Conservation (phyloP, 1,284 basidiomycete genomes). For the Phellopilus nigrolimitatus region DNA sequence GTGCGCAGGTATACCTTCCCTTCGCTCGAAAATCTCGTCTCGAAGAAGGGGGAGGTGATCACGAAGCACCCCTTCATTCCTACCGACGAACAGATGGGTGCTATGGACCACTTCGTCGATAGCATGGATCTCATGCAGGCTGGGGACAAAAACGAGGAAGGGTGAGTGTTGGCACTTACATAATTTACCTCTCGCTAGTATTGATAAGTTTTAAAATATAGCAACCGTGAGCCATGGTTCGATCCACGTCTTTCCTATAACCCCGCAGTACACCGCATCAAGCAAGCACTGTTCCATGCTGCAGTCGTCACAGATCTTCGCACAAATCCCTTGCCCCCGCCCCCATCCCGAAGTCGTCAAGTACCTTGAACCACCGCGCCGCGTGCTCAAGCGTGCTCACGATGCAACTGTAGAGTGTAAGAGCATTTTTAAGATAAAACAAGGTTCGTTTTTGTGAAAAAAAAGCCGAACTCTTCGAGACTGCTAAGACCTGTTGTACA, state of each 20-base stretch:
- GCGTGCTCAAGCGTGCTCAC: constrained; percentile 56
- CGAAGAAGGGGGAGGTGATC: constrained; percentile 71
- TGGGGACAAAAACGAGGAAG: constrained; percentile 66
- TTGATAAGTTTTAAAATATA: constrained; percentile 28
- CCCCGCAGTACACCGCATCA: constrained; percentile 85
- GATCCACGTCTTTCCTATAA: constrained; percentile 77
- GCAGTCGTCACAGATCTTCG: constrained; percentile 72
- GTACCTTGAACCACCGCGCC: constrained; percentile 76
- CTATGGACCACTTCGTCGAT: constrained; percentile 86
- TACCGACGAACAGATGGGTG: constrained; percentile 68
- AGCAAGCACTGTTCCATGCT: constrained; percentile 88
- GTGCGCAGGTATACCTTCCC: constrained; percentile 84
- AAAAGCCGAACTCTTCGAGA: not conserved
- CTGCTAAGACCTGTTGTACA: constrained; percentile 24
- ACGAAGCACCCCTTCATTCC: constrained; percentile 81
- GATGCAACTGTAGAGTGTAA: constrained; percentile 59
- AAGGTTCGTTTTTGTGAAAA: constrained; percentile 42
- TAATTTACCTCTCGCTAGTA: not conserved
- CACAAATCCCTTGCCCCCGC: constrained; percentile 74
- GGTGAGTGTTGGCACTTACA: constrained; percentile 44
- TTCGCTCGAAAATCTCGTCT: constrained; percentile 72
- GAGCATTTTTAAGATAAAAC: constrained; percentile 65
- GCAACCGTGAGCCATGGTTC: constrained; percentile 70
- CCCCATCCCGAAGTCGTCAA: constrained; percentile 80
- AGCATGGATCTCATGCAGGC: constrained; percentile 80